Evolutionary conservation across 768 basidiomycete genomes (phyloP).

Genomic region (Phylloporus rhodoxanthus): DNA sequence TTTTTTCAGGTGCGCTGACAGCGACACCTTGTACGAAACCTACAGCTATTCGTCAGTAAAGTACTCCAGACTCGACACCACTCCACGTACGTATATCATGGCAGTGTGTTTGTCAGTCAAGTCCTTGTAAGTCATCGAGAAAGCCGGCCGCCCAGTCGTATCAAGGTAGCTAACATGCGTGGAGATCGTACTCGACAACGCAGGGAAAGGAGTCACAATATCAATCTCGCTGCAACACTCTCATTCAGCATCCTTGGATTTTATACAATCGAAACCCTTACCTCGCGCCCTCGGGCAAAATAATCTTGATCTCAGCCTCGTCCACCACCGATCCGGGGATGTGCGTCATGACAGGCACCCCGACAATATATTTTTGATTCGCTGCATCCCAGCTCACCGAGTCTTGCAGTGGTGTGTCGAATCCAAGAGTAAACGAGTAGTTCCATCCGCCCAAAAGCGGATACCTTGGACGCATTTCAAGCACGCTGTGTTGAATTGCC

Average conservation of each 20-base stretch:
- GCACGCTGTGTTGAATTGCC: constrained; percentile 51
- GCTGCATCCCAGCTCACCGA: constrained; percentile 58
- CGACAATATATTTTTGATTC: constrained; percentile 63
- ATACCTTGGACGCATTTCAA: constrained; percentile 86
- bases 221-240: constrained; percentile 60
- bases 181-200: constrained; percentile 52
- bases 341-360: constrained; percentile 80
- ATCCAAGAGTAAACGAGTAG: constrained; percentile 90
- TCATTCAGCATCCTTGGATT: constrained; percentile 4
- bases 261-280: constrained; percentile 36
- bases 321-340: constrained; percentile 78
- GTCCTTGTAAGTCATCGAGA: constrained; percentile 67
- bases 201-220: constrained; percentile 71
- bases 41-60: constrained; percentile 29
- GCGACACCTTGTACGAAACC: constrained; percentile 84
- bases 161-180: constrained; percentile 87
- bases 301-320: constrained; percentile 69
- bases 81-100: constrained; percentile 68
- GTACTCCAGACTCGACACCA: background rate
- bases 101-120: constrained; percentile 77
- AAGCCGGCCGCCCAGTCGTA: constrained; percentile 76
- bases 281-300: constrained; percentile 95
- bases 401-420: constrained; percentile 81
- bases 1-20: constrained; percentile 81
- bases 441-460: constrained; percentile 97